phyloP scores from a whole-genome alignment of 805 yeast species.

The Lipomyces sp. region DNA sequence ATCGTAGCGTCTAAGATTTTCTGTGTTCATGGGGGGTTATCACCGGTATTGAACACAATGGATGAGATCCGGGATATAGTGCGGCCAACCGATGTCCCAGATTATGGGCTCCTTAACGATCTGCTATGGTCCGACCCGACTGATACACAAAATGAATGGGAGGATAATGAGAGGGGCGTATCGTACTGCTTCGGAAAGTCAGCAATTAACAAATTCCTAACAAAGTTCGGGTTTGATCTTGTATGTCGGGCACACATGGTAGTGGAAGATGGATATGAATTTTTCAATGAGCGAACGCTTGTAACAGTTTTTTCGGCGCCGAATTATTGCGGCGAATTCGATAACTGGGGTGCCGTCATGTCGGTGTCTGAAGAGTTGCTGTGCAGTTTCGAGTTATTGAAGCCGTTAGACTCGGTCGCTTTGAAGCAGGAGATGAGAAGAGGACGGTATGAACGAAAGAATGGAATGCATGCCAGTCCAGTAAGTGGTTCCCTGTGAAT shows the following conservation, averaged over 20 bases:
- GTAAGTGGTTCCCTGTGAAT: slow-evolving; percentile 43
- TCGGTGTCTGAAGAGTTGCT: slow-evolving; percentile 89
- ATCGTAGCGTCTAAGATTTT: slow-evolving; percentile 94
- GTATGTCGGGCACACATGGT: slow-evolving; percentile 91
- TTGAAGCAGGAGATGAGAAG: slow-evolving; percentile 88
- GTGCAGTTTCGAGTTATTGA: slow-evolving; percentile 90
- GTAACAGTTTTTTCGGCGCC: slow-evolving; percentile 80
- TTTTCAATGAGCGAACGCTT: slow-evolving; percentile 70
- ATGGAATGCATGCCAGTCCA: slow-evolving; percentile 47
- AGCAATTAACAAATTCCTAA: slow-evolving; percentile 76
- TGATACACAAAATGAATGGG: slow-evolving; percentile 83
- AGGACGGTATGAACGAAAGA: slow-evolving; percentile 70
- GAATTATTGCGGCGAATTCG: slow-evolving; percentile 80
- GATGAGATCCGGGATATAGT: slow-evolving; percentile 76
- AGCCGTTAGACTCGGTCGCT: slow-evolving; percentile 91
- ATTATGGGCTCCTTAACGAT: slow-evolving; percentile 77
- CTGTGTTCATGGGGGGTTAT: slow-evolving; percentile 84
- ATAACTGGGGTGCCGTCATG: slow-evolving; percentile 99
- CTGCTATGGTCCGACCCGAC: slow-evolving; percentile 86
- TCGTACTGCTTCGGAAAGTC: slow-evolving; percentile 78
- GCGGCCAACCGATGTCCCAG: slow-evolving; percentile 86
- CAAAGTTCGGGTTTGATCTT: slow-evolving; percentile 76
- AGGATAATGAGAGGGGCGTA: slow-evolving; percentile 84
- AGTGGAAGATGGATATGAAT: slow-evolving; percentile 79
- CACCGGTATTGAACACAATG: slow-evolving; percentile 73